Conservation (phyloP, 345 rosid species). For the Arabis hirsuta region DNA sequence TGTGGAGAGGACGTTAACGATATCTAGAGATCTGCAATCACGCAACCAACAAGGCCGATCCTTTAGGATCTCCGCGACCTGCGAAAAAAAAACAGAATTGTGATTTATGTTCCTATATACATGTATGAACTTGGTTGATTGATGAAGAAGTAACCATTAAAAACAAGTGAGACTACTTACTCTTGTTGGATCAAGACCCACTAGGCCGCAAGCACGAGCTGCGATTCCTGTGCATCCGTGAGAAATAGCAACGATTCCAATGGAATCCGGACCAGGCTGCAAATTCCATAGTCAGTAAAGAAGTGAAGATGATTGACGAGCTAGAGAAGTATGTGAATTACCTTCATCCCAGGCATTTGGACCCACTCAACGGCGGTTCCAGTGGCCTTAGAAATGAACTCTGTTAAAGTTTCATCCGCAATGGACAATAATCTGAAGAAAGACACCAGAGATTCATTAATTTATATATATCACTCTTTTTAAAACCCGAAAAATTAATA, state of each 20-base stretch:
- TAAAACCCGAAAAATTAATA: not conserved
- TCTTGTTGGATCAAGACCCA: conserved; percentile 96
- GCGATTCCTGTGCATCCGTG: conserved; percentile 98
- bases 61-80: conserved; percentile 98
- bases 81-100: not conserved
- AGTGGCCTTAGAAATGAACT: conserved; percentile 99
- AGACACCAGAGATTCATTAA: conserved; percentile 13
- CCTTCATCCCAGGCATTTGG: conserved; percentile 99
- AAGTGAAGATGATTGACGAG: not conserved
- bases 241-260: conserved; percentile 99
- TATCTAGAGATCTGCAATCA: conserved; percentile 93
- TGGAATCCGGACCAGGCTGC: conserved; percentile 99
- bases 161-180: conserved; percentile 52
- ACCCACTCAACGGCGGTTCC: conserved; percentile 99
- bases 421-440: conserved; percentile 69
- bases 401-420: conserved; percentile 99
- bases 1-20: conserved; percentile 81
- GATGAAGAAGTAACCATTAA: conserved; percentile 10
- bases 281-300: conserved; percentile 24
- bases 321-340: conserved; percentile 20
- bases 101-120: not conserved
- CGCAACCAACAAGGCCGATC: conserved; percentile 92
- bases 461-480: not conserved
- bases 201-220: conserved; percentile 99
- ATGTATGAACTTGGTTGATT: not conserved